Percentiles rank a stretch among this genome's conserved stretches.
phyloP scores from a whole-genome alignment of 2,329 filamentous ascomycete species.

The Nemania bipapillata region DNA sequence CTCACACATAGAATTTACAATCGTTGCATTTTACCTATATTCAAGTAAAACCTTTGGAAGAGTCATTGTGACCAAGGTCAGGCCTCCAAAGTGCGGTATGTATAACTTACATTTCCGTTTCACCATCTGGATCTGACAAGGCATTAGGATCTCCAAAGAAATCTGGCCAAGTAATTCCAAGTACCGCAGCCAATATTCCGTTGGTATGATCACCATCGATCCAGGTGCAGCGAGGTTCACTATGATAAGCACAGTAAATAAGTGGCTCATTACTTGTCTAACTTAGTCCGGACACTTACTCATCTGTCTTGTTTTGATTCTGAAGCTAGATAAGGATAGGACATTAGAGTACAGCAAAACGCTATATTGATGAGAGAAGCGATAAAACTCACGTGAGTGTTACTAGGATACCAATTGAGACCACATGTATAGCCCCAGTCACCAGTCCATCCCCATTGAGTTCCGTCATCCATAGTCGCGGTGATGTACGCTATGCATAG shows the following conservation, averaged over 20 bases:
- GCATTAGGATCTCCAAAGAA: too few species aligned
- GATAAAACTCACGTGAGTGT: not conserved
- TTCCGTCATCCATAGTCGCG: conserved; percentile 16
- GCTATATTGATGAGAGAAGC: not conserved
- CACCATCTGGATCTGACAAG: too few species aligned
- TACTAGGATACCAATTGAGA: conserved; percentile 19
- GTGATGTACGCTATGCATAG: conserved; percentile 29
- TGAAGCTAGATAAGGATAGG: not conserved
- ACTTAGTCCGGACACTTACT: not conserved
- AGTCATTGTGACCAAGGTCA: too few species aligned
- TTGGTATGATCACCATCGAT: conserved; percentile 32
- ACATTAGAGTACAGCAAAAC: not conserved
- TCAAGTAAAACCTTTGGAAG: too few species aligned
- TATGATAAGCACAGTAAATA: not conserved
- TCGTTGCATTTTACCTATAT: too few species aligned
- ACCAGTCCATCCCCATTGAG: conserved; percentile 26
- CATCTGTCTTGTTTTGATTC: not conserved
- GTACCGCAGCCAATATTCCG: conserved; percentile 20
- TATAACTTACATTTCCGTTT: too few species aligned
- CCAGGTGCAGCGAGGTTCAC: conserved; percentile 29
- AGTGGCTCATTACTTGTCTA: not conserved
- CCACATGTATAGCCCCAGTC: conserved; percentile 26
- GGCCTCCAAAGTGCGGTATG: too few species aligned
- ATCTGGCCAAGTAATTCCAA: conserved; percentile 27
- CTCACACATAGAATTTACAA: conserved; percentile 12